Percentiles rank a stretch among this genome's conserved stretches.
Evolutionary conservation across 1,284 basidiomycete genomes (phyloP).

Genomic region (Ustilago curta): DNA sequence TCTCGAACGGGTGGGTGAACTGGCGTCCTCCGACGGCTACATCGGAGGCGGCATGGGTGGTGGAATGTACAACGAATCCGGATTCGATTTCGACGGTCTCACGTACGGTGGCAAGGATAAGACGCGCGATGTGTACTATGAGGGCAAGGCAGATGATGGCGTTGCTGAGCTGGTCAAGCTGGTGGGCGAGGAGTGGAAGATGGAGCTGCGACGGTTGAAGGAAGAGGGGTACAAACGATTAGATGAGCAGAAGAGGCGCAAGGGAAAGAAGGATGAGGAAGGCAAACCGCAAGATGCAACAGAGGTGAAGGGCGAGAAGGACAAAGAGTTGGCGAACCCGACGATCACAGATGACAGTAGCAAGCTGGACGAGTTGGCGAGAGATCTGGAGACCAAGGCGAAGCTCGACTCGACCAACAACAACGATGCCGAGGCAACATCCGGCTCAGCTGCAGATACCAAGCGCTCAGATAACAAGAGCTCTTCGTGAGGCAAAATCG

Average conservation of each 20-base stretch:
- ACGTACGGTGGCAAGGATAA: constrained; percentile 38
- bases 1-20: constrained; percentile 73
- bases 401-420: constrained; percentile 21
- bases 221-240: constrained; percentile 27
- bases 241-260: constrained; percentile 6
- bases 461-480: not conserved
- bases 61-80: constrained; percentile 43
- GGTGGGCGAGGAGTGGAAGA: constrained; percentile 56
- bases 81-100: constrained; percentile 65
- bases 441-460: not conserved
- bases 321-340: constrained; percentile 11
- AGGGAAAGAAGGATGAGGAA: not conserved
- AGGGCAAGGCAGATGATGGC: constrained; percentile 61
- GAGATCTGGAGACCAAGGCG: constrained; percentile 24
- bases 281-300: not conserved
- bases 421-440: not conserved
- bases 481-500: too few relatives aligned
- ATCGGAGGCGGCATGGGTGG: constrained; percentile 67
- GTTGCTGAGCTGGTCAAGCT: constrained; percentile 47
- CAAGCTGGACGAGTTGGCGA: constrained; percentile 28
- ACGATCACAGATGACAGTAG: constrained; percentile 25
- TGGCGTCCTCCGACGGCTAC: constrained; percentile 70
- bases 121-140: constrained; percentile 59
- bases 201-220: constrained; percentile 28
- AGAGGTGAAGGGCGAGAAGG: not conserved